A percentile compares a stretch with the other conserved stretches of the same genome.
Conservation (phyloP, 2,329 filamentous ascomycete genomes). For the Annulohypoxylon truncatum region DNA sequence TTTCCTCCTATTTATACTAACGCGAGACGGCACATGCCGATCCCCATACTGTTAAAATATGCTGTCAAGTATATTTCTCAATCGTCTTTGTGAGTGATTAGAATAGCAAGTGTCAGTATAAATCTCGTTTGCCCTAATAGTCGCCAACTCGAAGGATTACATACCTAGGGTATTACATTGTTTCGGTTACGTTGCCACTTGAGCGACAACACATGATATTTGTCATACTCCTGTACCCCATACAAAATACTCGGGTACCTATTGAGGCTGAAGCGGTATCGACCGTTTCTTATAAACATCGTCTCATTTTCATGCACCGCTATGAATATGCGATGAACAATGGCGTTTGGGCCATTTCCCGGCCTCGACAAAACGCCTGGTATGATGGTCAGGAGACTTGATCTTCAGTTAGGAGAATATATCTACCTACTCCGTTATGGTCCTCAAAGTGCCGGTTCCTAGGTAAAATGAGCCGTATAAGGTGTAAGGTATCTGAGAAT, state of each 20-base stretch:
- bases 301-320: neutral
- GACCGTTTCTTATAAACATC: neutral
- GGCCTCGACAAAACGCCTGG: neutral
- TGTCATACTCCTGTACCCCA: neutral
- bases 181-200: neutral
- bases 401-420: conserved; percentile 1
- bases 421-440: neutral
- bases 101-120: neutral
- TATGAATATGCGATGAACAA: neutral
- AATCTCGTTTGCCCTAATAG: neutral
- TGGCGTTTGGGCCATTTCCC: neutral
- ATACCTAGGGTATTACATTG: neutral
- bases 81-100: neutral
- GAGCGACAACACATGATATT: neutral
- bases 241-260: neutral
- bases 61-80: neutral
- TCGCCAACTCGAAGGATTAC: neutral
- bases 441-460: neutral
- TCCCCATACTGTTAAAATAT: neutral
- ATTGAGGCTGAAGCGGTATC: neutral
- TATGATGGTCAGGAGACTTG: conserved; percentile 14
- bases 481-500: neutral
- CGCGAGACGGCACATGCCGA: neutral
- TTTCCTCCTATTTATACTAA: neutral
- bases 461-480: neutral